Percentiles rank a stretch among this genome's conserved stretches.
Conservation (phyloP, 2,329 filamentous ascomycete genomes). For the Penicillium nordicum region DNA sequence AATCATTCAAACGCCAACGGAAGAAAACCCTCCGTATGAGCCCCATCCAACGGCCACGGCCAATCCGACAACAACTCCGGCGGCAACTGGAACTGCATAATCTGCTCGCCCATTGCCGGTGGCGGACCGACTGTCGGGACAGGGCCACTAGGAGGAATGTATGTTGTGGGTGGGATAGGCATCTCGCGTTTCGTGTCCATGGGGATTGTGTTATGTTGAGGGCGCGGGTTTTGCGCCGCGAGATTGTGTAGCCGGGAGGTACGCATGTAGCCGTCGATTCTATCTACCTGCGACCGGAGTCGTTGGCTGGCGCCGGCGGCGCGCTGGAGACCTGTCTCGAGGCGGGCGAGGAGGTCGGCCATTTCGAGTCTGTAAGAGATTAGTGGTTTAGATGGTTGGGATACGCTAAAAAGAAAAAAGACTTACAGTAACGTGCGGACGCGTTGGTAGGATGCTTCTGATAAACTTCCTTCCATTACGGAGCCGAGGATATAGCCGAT, state of each 20-base stretch:
- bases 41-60: slow-evolving; percentile 37
- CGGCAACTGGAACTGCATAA: slow-evolving; percentile 41
- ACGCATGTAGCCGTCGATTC: slow-evolving; percentile 46
- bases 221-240: slow-evolving; percentile 1
- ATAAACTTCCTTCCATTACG: slow-evolving; percentile 46
- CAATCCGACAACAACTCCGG: slow-evolving; percentile 42
- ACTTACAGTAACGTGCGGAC: slow-evolving; percentile 42
- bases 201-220: slow-evolving; percentile 6
- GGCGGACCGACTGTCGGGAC: slow-evolving; percentile 4
- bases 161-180: slow-evolving; percentile 4
- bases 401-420: not conserved
- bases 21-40: slow-evolving; percentile 23
- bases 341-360: slow-evolving; percentile 45
- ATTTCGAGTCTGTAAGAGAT: slow-evolving; percentile 33
- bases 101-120: slow-evolving; percentile 17
- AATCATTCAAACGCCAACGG: slow-evolving; percentile 23
- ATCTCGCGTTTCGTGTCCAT: slow-evolving; percentile 9
- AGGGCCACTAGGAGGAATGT: slow-evolving; percentile 6
- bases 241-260: slow-evolving; percentile 19
- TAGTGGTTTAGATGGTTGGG: not conserved
- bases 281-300: slow-evolving; percentile 42
- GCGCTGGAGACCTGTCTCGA: slow-evolving; percentile 44
- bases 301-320: slow-evolving; percentile 40
- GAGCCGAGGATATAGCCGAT: slow-evolving; percentile 51
- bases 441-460: slow-evolving; percentile 41